A percentile compares a stretch with the other conserved stretches of the same genome.
Conservation (phyloP, 331 rosid genomes). For the Malus hybrid region DNA sequence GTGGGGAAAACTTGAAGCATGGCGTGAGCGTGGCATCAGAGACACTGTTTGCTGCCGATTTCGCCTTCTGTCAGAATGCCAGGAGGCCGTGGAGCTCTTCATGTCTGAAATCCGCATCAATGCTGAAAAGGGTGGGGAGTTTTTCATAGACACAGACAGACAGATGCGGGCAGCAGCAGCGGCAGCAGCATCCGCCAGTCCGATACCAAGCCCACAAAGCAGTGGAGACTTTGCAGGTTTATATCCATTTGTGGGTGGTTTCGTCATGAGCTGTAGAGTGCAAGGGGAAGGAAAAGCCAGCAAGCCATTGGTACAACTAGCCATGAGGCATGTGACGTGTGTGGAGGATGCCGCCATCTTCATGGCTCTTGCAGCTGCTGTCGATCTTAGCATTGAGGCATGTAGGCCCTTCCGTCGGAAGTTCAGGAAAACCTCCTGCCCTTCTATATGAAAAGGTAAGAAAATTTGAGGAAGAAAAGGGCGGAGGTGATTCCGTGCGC, state of each 20-base stretch:
- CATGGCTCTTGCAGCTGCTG: slow-evolving; percentile 93
- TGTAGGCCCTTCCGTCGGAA: slow-evolving; percentile 73
- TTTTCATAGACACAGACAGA: slow-evolving; percentile 69
- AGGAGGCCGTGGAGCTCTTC: slow-evolving; percentile 61
- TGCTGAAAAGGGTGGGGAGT: slow-evolving; percentile 84
- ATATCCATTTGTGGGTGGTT: slow-evolving; percentile 60
- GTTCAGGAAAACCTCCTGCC: slow-evolving; percentile 45
- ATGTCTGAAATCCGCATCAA: slow-evolving; percentile 67
- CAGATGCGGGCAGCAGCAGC: slow-evolving; percentile 41
- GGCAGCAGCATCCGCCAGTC: slow-evolving; percentile 19
- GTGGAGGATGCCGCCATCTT: slow-evolving; percentile 87
- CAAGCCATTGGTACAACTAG: slow-evolving; percentile 67
- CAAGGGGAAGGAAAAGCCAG: slow-evolving; percentile 85
- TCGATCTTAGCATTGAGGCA: slow-evolving; percentile 73
- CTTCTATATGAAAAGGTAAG: slow-evolving; percentile 16
- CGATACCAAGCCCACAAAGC: slow-evolving; percentile 84
- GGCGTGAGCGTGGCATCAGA: slow-evolving; percentile 86
- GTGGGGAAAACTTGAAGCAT: slow-evolving; percentile 94
- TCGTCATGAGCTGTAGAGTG: slow-evolving; percentile 81
- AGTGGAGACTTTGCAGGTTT: slow-evolving; percentile 80
- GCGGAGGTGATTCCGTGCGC: background rate
- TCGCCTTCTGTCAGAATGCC: slow-evolving; percentile 67
- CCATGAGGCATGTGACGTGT: slow-evolving; percentile 79
- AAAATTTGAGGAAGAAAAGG: no score
- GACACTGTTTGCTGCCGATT: slow-evolving; percentile 69